Base-by-base conservation (phyloP, 2,329 filamentous ascomycete genomes). In the Diaporthe capsici region DNA sequence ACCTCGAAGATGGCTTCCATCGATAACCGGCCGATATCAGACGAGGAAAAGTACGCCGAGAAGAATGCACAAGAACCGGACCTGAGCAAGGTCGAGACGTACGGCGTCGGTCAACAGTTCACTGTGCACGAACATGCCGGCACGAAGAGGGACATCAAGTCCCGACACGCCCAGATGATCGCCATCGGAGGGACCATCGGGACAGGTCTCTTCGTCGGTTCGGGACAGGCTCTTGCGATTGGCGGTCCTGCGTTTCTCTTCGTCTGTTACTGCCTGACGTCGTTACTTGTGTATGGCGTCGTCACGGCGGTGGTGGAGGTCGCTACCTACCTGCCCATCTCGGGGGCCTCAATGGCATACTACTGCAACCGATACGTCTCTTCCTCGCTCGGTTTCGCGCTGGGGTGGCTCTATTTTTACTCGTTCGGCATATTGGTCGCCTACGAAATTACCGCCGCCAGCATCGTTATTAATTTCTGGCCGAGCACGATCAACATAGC, bases 321-420 rank as follows among this genome's bases (percentile, higher is more conserved):
- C 77, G 87, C 87, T 58, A 86, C 88, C 53, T 89, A 87, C 82
- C 85, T 90, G 76, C 86, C 88, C 37, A 79, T 88, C 80, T 81
- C 86, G 74, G 84, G 88, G 79, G 85, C 81, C 73, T 85, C 88
- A 75, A 88, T 90, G 86, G 84, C 87, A 75, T 80, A 87, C 80
- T 88, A 89, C 82, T 83, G 83, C 75, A 82, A 84, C 37, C 85
- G 86, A 51, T 87, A 87, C 76, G 84, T 88, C 22, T 85, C 85
- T 28, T 81, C 82, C 25, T 83, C 82, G 44, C 78, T 88, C 44
- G 86, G 86, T 1, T 87, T 88, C 74, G 83, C 85, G 9, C 81
- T 87, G 77, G 86, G 86, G 2, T 87, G 84, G 83, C 80, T 86
- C 0, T 85, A 85, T 77, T 81, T 80, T 73, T 84, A 83, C 79